A percentile compares a stretch with the other conserved stretches of the same genome.
phyloP scores from a whole-genome alignment of 805 yeast species.

The Nakazawaea laoshanensis region DNA sequence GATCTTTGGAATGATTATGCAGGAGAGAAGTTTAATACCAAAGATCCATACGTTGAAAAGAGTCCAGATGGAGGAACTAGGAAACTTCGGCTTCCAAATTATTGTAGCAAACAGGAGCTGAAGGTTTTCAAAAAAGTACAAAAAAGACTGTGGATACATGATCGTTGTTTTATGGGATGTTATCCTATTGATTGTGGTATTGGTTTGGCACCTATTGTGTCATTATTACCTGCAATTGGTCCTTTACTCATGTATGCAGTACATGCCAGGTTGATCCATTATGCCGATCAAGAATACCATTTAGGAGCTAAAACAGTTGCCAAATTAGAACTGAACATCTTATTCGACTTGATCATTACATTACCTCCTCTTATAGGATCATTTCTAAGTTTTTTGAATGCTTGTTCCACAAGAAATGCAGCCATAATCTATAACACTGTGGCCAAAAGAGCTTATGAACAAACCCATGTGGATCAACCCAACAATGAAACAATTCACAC shows the following conservation, averaged over 20 bases:
- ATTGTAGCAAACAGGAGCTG: slow-evolving; percentile 49
- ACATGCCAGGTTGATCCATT: slow-evolving; percentile 57
- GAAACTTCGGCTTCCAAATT: slow-evolving; percentile 52
- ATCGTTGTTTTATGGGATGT: slow-evolving; percentile 74
- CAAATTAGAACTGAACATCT: slow-evolving; percentile 69
- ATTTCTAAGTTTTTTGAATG: slow-evolving; percentile 71
- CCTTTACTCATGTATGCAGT: slow-evolving; percentile 74
- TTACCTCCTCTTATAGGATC: slow-evolving; percentile 78
- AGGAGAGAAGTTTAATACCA: slow-evolving; percentile 53
- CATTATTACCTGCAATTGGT: slow-evolving; percentile 76
- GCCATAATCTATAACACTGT: slow-evolving; percentile 51
- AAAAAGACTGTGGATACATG: slow-evolving; percentile 80
- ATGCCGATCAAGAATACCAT: slow-evolving; percentile 48
- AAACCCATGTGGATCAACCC: neutral
- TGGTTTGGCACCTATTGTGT: slow-evolving; percentile 70
- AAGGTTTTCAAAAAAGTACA: slow-evolving; percentile 69
- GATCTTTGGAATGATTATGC: slow-evolving; percentile 61
- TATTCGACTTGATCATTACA: slow-evolving; percentile 64
- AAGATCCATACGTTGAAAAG: slow-evolving; percentile 57
- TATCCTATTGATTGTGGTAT: slow-evolving; percentile 66
- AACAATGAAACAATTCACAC: neutral
- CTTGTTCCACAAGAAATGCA: slow-evolving; percentile 85
- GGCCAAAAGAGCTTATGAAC: slow-evolving; percentile 4
- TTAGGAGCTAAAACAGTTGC: slow-evolving; percentile 54
- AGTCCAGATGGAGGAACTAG: slow-evolving; percentile 41